Conservation (phyloP, 129 eudicot genomes). For the Artemisia tridentata region DNA sequence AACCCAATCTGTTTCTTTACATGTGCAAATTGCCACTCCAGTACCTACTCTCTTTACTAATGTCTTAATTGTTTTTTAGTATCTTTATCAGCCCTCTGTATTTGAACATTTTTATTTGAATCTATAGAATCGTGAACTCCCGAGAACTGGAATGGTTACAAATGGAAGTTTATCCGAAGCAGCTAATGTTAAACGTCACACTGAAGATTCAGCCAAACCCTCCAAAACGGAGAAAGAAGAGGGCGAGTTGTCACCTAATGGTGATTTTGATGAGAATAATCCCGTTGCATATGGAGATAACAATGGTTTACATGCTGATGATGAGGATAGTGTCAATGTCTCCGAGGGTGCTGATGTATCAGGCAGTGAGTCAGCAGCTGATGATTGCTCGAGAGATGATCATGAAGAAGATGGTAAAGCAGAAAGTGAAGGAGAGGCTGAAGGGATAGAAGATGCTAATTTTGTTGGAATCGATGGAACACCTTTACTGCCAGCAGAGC, state of each 20-base stretch:
- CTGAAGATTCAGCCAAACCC: conserved; percentile 35
- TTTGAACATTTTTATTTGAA: conserved; percentile 6
- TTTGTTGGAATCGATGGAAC: conserved; percentile 48
- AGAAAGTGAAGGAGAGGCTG: conserved; percentile 97
- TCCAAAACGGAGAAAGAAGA: conserved; percentile 89
- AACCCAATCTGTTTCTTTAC: too few relatives aligned
- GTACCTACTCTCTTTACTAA: too few relatives aligned
- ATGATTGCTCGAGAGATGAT: conserved; percentile 75
- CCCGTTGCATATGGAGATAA: conserved; percentile 39
- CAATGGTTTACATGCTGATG: conserved; percentile 68
- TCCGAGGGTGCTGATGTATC: conserved; percentile 84
- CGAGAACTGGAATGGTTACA: conserved; percentile 26
- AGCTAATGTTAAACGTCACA: too few relatives aligned
- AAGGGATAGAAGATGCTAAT: conserved; percentile 57
- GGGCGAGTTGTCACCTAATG: conserved; percentile 89
- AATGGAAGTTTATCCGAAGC: conserved; percentile 27
- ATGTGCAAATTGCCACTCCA: too few relatives aligned
- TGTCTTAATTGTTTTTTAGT: not conserved
- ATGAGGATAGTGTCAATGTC: conserved; percentile 82
- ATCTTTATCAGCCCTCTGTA: not conserved
- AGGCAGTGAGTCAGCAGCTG: conserved; percentile 91
- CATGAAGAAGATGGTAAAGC: conserved; percentile 82
- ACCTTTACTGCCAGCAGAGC: conserved; percentile 43
- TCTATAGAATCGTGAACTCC: conserved; percentile 46
- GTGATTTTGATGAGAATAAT: conserved; percentile 76